Evolutionary conservation across 208 protist species (phyloP).

Genomic region (Leishmania guyanensis): DNA sequence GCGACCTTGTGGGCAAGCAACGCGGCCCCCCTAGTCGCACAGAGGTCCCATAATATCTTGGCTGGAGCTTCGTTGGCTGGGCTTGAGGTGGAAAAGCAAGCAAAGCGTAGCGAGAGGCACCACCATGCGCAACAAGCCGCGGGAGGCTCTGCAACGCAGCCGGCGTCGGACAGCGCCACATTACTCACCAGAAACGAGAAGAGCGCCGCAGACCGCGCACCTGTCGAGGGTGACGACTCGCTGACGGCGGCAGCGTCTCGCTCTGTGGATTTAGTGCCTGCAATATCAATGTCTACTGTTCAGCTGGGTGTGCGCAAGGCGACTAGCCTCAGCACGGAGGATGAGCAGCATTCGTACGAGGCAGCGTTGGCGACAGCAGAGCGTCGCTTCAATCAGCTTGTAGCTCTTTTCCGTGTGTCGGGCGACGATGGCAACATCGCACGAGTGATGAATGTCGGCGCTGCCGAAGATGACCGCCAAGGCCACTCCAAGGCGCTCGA

Average conservation of each 20-base stretch:
- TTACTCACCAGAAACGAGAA: not conserved
- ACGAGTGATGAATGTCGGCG: not conserved
- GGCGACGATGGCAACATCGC: not conserved
- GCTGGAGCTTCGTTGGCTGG: not conserved
- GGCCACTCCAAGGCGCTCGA: not conserved
- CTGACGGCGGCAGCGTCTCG: not conserved
- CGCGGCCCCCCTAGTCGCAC: not conserved
- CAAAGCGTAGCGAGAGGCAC: not conserved
- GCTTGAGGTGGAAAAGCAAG: not conserved
- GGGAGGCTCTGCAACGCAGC: not conserved
- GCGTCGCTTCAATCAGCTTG: constrained; percentile 29
- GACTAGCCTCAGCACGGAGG: not conserved
- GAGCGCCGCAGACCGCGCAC: not conserved
- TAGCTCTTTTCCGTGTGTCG: constrained; percentile 18
- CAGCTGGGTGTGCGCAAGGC: not conserved
- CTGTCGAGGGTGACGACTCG: not conserved
- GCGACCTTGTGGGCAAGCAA: not conserved
- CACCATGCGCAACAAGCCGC: not conserved
- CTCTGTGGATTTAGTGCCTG: not conserved
- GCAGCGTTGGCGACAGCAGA: constrained; percentile 16
- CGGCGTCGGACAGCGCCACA: not conserved
- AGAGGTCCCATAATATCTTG: not conserved
- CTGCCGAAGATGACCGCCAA: not conserved
- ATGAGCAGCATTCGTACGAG: constrained; percentile 4
- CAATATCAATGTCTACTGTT: not conserved